These are phyloP conservation scores for Liquidambar formosana DNA, from an alignment of 164 flowering plant species.

Conservation along the genomic window DNA sequence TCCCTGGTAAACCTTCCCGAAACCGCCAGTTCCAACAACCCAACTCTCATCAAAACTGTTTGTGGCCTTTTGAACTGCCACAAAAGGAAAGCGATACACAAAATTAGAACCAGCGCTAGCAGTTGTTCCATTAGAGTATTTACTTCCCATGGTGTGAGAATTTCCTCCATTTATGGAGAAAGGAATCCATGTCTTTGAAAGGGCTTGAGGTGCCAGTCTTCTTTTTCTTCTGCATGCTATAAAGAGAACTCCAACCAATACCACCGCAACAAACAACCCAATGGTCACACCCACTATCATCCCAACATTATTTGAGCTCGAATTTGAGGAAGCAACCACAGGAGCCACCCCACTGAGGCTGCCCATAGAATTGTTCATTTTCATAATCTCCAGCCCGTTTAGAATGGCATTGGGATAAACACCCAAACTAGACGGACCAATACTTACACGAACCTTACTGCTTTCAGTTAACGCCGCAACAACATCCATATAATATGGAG, in stretches of 20 bases:
- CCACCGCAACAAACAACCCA: slow-evolving; percentile 31
- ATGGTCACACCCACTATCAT: slow-evolving; percentile 38
- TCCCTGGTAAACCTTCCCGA: slow-evolving; percentile 85
- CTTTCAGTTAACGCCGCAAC: slow-evolving; percentile 25
- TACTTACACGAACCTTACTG: slow-evolving; percentile 43
- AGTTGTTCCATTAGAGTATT: slow-evolving; percentile 59
- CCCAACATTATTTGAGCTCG: slow-evolving; percentile 36
- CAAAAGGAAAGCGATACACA: slow-evolving; percentile 61
- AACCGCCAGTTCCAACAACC: slow-evolving; percentile 86
- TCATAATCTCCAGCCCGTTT: slow-evolving; percentile 75
- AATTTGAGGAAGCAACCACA: slow-evolving; percentile 1
- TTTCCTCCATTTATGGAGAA: slow-evolving; percentile 44
- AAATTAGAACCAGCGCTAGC: slow-evolving; percentile 38
- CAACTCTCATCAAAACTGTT: slow-evolving; percentile 74
- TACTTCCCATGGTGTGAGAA: slow-evolving; percentile 63
- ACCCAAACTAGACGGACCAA: slow-evolving; percentile 41
- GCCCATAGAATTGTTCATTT: slow-evolving; percentile 45
- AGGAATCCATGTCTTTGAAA: slow-evolving; percentile 64
- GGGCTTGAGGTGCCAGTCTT: slow-evolving; percentile 24
- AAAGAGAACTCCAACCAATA: slow-evolving; percentile 32
- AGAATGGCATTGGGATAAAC: slow-evolving; percentile 53
- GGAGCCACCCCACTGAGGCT: slow-evolving; percentile 31
- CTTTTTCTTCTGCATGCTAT: slow-evolving; percentile 31
- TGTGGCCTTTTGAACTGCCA: slow-evolving; percentile 66
- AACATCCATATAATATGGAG: slow-evolving; percentile 54